Evolutionary conservation across 2,329 filamentous ascomycete genomes (phyloP), one percentile per base, ranked within the genome.

Genomic region (Epicoccum sorghinum): DNA sequence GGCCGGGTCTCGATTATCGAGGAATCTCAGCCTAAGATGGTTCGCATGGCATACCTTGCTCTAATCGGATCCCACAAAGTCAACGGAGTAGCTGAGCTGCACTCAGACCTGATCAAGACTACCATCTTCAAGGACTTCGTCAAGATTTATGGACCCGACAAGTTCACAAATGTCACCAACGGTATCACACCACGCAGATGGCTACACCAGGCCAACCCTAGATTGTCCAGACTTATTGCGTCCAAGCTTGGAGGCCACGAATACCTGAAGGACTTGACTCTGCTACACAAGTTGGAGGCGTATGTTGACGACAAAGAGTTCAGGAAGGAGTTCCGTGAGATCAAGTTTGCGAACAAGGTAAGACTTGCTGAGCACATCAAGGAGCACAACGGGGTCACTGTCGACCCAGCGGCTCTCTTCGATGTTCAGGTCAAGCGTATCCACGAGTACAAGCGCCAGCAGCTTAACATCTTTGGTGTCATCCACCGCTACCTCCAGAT

Each of bases 41-140:
- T 99, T 57, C 89, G 93, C 73, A 99, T 99, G 95, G 95, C 95
- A 2, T 95, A 86, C 76, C 80, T 99, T 46, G 95, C 95, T 59
- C 89, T 98, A 71, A 92, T 99, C 67, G 95, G 95, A 42, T 98
- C 95, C 32, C 95, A 98, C 85, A 99, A 98, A 81, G 93, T 99
- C 80, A 99, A 99, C 66, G 95, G 95, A 74, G 95, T 99, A 32
- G 95, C 95, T 30, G 95, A 99, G 78, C 80, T 99, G 61, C 95
- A 99, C 79, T 99, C 95, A 0, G 95, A 99, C 72, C 82, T 99
- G 54, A 96, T 99, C 81, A 95, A 95, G 81, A 96, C 93, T 0
- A 99, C 95, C n/a, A 96, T 99, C 65, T 98, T 99, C 86, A 97
- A 95, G 77, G 95, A 99, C 75, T 99, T 99, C 76, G 93, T 99